A percentile compares a stretch with the other conserved stretches of the same genome.
Conservation (phyloP, 768 basidiomycete species). For the Kwoniella sp. region DNA sequence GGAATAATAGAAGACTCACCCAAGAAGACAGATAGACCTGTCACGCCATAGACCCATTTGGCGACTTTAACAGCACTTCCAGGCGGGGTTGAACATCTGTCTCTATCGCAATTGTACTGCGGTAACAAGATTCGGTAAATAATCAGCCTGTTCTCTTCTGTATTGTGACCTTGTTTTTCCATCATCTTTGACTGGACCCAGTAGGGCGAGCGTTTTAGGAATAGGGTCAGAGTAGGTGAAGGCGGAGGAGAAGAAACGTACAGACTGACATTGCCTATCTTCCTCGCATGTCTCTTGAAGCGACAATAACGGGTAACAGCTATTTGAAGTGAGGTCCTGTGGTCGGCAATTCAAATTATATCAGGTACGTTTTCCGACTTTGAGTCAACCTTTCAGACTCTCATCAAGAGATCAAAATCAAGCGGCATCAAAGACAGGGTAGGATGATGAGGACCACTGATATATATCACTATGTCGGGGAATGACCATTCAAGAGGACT, state of each 20-base stretch:
- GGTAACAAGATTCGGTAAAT: background rate
- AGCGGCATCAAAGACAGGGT: no score
- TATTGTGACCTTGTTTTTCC: no score
- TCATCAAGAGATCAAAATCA: no score
- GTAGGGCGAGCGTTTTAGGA: no score
- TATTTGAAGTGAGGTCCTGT: constrained; percentile 24
- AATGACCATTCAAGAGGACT: constrained; percentile 8
- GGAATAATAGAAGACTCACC: constrained; percentile 11
- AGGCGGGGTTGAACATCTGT: constrained; percentile 15
- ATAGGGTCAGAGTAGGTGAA: background rate
- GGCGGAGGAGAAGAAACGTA: constrained; percentile 8
- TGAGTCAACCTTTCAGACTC: no score
- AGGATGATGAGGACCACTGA: no score
- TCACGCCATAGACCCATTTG: constrained; percentile 29
- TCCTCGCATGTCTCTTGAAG: constrained; percentile 14
- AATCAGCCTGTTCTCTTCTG: background rate
- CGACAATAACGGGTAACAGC: constrained; percentile 19
- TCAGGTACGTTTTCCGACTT: no score
- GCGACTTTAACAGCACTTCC: constrained; percentile 22
- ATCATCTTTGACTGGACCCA: no score
- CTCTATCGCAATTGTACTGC: constrained; percentile 26
- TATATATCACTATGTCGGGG: no score
- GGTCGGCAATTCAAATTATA: background rate
- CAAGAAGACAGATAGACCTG: constrained; percentile 12
- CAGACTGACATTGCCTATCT: constrained; percentile 40